Evolutionary conservation across 2,329 filamentous ascomycete genomes (phyloP).

Genomic region (Clarireedia monteithiana): DNA sequence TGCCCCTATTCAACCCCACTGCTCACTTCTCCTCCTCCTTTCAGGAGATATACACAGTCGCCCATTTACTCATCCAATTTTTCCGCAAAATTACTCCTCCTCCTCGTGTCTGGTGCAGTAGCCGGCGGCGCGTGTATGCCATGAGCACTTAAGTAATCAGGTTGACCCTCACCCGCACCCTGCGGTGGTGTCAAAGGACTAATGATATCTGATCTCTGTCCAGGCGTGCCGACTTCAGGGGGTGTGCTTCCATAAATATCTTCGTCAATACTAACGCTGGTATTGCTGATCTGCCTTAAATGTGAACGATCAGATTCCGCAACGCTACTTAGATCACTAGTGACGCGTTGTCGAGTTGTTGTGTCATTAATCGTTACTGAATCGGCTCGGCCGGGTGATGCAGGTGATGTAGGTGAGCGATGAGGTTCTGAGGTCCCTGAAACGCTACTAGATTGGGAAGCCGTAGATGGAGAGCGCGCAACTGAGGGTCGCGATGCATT

Average conservation of each 20-base stretch:
- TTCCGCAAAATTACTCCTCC: slow-evolving; percentile 26
- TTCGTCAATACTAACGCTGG: slow-evolving; percentile 19
- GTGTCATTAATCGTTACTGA: slow-evolving; percentile 14
- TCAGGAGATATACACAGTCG: neutral
- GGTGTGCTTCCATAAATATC: neutral
- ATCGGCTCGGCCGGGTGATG: slow-evolving; percentile 11
- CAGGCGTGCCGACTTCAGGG: neutral
- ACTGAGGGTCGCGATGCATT: slow-evolving; percentile 13
- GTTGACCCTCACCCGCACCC: slow-evolving; percentile 1
- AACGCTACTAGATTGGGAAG: slow-evolving; percentile 15
- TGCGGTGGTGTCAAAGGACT: slow-evolving; percentile 20
- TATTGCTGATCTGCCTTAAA: slow-evolving; percentile 22
- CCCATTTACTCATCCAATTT: slow-evolving; percentile 18
- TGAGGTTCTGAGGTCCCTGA: slow-evolving; percentile 17
- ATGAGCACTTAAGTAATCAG: neutral
- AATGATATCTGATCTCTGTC: slow-evolving; percentile 2
- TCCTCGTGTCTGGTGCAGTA: slow-evolving; percentile 1
- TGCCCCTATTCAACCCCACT: no score
- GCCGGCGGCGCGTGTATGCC: neutral
- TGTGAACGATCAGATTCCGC: slow-evolving; percentile 17
- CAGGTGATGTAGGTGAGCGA: slow-evolving; percentile 9
- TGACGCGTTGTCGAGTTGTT: neutral
- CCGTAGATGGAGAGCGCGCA: slow-evolving; percentile 6
- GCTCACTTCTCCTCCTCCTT: no score
- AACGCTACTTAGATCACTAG: slow-evolving; percentile 14